Evolutionary conservation across 352 stramenopile genomes (phyloP).

Genomic region (Pythium plurisporium): DNA sequence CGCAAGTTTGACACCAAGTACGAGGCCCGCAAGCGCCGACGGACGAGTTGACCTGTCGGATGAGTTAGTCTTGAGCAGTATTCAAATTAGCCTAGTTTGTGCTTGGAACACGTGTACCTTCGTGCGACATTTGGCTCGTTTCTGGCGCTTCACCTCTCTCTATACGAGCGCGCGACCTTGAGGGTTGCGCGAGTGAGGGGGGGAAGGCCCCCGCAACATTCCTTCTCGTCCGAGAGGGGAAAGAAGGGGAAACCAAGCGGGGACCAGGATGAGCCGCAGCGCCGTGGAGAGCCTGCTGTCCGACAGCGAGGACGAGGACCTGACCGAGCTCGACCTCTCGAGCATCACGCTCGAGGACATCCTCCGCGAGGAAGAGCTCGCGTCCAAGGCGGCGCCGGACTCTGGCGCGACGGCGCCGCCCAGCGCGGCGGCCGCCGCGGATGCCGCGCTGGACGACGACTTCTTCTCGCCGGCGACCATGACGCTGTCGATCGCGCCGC

Average conservation of each 20-base stretch:
- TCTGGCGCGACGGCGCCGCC: too few relatives aligned
- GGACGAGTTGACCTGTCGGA: too few relatives aligned
- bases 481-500: conserved; percentile 37
- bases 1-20: conserved; percentile 80
- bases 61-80: conserved; percentile 5
- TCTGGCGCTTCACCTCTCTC: conserved; percentile 18
- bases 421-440: not conserved
- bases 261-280: conserved; percentile 16
- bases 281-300: conserved; percentile 26
- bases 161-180: conserved; percentile 15
- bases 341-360: conserved; percentile 39
- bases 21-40: conserved; percentile 40
- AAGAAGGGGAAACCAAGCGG: not conserved
- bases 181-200: conserved; percentile 2
- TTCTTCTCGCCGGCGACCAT: conserved; percentile 76
- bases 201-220: not conserved
- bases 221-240: not conserved
- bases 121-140: conserved; percentile 3
- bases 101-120: conserved; percentile 1
- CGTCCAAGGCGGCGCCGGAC: conserved; percentile 15
- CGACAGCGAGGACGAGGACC: conserved; percentile 35
- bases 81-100: conserved; percentile 8
- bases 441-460: conserved; percentile 39
- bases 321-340: conserved; percentile 29
- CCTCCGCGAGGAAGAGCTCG: conserved; percentile 39